Percentiles rank a stretch among this genome's conserved stretches.
These are phyloP conservation scores for Acanthamoeba sp. DNA, from an alignment of 208 protist species.

Conservation along the genomic window DNA sequence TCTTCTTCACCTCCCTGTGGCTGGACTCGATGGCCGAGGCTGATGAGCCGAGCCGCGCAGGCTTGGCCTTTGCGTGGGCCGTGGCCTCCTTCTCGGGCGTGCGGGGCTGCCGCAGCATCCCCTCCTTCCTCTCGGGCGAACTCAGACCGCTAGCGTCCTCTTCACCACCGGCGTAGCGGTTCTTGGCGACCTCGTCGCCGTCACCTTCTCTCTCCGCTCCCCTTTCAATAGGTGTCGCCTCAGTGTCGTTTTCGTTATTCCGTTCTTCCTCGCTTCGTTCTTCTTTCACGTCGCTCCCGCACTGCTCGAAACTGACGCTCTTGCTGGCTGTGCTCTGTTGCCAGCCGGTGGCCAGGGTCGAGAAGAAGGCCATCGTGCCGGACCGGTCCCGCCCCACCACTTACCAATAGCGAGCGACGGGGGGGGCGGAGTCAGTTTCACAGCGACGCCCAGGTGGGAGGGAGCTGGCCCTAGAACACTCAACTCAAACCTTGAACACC, in stretches of 20 bases:
- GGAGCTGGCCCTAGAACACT: too few species aligned
- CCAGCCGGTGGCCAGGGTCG: constrained; percentile 5
- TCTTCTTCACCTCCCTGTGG: neutral
- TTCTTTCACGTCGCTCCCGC: neutral
- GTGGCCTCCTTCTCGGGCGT: neutral
- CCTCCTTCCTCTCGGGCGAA: neutral
- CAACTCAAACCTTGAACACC: too few species aligned
- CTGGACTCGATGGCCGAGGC: neutral
- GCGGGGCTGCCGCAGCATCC: too few species aligned
- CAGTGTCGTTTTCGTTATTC: neutral
- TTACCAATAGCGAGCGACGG: neutral
- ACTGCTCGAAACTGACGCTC: neutral
- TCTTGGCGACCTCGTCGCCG: neutral
- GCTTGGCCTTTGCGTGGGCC: neutral
- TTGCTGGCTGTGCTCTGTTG: neutral
- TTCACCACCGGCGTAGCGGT: too few species aligned
- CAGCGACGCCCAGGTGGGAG: too few species aligned
- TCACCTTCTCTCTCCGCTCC: neutral
- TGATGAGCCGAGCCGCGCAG: neutral
- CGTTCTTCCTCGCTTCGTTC: too few species aligned
- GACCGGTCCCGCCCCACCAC: neutral
- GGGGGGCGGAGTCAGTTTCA: too few species aligned
- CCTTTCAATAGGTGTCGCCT: neutral
- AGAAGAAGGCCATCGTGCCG: constrained; percentile 34
- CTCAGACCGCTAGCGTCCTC: too few species aligned